Evolutionary conservation across 164 flowering plant species (phyloP).

Genomic region (Amborella trichopoda): DNA sequence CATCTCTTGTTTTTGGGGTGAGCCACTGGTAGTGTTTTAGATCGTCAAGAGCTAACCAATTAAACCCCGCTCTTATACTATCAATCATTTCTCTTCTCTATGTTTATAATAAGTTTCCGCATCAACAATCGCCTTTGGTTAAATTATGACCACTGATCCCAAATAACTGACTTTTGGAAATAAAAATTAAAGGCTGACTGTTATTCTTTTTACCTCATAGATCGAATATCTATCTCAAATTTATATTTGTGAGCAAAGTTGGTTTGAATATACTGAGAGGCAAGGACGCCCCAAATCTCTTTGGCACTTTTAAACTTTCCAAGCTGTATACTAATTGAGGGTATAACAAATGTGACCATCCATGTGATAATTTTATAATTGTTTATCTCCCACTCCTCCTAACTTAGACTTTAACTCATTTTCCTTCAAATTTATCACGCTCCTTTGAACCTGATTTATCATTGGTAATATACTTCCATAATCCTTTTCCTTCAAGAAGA

Average conservation of each 20-base stretch:
- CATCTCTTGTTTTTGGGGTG: neutral
- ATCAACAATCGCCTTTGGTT: neutral
- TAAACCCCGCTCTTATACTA: too few relatives aligned
- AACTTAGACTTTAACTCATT: too few relatives aligned
- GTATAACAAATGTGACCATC: conserved; percentile 6
- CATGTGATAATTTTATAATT: conserved; percentile 5
- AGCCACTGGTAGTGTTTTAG: too few relatives aligned
- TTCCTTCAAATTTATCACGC: neutral
- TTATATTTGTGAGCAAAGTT: conserved; percentile 4
- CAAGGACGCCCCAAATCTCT: conserved; percentile 5
- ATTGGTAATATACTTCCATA: conserved; percentile 1
- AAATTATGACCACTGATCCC: too few relatives aligned
- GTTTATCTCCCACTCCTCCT: conserved; percentile 5
- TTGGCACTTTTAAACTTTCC: neutral
- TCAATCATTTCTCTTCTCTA: neutral
- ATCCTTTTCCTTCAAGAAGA: conserved; percentile 1
- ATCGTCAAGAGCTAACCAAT: too few relatives aligned
- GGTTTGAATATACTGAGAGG: conserved; percentile 2
- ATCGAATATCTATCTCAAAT: conserved; percentile 2
- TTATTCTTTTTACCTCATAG: too few relatives aligned
- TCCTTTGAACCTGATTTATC: neutral
- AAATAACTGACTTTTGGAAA: too few relatives aligned
- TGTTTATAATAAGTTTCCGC: neutral
- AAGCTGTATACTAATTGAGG: conserved; percentile 1
- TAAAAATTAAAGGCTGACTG: neutral